Percentiles rank a stretch among this genome's conserved stretches.
Evolutionary conservation across 352 stramenopile species (phyloP).

Genomic region (Plasmopara halstedii): DNA sequence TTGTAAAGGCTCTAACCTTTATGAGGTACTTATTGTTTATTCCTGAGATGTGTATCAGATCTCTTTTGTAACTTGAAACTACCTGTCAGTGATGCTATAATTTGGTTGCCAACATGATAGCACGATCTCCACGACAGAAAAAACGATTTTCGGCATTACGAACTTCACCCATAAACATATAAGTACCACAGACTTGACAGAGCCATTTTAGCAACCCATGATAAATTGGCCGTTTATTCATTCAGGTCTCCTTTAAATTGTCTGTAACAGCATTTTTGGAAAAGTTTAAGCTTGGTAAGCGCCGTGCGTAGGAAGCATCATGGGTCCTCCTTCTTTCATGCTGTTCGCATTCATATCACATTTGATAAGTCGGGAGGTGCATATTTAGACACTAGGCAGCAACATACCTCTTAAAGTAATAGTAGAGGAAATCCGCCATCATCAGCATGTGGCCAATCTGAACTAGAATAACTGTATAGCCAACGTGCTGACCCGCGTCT

Average conservation of each 20-base stretch:
- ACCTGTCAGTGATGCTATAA: too few species aligned
- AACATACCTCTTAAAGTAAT: constrained; percentile 93
- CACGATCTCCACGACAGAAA: too few species aligned
- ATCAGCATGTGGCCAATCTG: constrained; percentile 98
- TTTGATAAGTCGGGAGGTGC: too few species aligned
- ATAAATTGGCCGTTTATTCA: background rate
- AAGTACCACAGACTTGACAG: background rate
- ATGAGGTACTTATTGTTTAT: too few species aligned
- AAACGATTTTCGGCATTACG: background rate
- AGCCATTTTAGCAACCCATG: too few species aligned
- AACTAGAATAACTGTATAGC: constrained; percentile 94
- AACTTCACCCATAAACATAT: background rate
- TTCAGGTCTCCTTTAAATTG: too few species aligned
- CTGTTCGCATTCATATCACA: too few species aligned
- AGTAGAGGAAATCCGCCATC: constrained; percentile 99
- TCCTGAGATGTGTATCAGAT: too few species aligned
- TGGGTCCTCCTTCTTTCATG: constrained; percentile 83
- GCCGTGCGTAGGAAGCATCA: constrained; percentile 86
- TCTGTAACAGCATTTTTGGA: background rate
- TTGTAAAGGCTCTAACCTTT: too few species aligned
- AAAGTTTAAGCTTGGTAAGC: constrained; percentile 64
- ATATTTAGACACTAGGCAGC: too few species aligned
- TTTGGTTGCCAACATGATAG: too few species aligned
- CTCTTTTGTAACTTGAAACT: too few species aligned
- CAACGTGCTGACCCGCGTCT: constrained; percentile 81